phyloP scores from a whole-genome alignment of 2,329 filamentous ascomycete genomes.

The Colletotrichum sidae region DNA sequence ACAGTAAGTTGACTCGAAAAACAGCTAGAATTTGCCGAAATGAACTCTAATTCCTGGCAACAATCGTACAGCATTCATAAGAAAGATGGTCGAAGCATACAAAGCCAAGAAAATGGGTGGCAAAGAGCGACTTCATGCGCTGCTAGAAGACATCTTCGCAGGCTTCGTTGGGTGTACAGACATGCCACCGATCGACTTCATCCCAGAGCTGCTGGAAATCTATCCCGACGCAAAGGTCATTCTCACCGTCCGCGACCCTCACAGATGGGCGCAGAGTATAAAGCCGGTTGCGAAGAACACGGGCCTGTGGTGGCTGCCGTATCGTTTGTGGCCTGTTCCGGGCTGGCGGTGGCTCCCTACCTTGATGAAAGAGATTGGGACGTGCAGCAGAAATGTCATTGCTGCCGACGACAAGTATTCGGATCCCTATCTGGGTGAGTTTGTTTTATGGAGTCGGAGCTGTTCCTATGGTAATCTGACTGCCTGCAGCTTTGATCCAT shows the following conservation, averaged over 20 bases:
- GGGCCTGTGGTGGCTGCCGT: conserved; percentile 12
- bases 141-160: conserved; percentile 49
- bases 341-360: conserved; percentile 24
- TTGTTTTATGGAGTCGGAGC: background rate
- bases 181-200: conserved; percentile 53
- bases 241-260: conserved; percentile 50
- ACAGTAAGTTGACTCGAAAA: conserved; percentile 41
- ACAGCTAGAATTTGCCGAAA: too few species aligned
- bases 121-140: conserved; percentile 42
- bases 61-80: conserved; percentile 1
- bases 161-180: conserved; percentile 62
- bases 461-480: background rate
- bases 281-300: background rate
- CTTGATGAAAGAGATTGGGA: background rate
- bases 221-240: conserved; percentile 63
- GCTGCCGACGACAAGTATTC: background rate
- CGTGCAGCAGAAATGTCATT: background rate
- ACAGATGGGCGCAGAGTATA: conserved; percentile 50
- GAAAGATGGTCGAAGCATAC: conserved; percentile 11
- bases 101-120: conserved; percentile 33
- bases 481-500: background rate
- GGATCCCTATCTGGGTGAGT: background rate
- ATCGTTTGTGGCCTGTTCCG: conserved; percentile 8
- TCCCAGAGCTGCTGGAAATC: conserved; percentile 58
- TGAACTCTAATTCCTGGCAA: background rate